Conservation (phyloP, 441 rosid species). For the Pelargonium citronellum region DNA sequence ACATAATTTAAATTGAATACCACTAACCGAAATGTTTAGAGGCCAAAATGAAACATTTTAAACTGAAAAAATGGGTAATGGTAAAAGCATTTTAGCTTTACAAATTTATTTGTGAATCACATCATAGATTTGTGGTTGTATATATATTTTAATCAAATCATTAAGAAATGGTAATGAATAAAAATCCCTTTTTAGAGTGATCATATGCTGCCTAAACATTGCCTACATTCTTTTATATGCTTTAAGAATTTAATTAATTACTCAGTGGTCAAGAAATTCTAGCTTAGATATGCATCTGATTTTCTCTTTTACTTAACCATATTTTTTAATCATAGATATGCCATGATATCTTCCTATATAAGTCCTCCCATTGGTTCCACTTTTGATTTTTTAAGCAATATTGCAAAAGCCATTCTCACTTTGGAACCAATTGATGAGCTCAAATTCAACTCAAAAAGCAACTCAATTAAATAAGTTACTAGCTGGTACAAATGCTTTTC, state of each 20-base stretch:
- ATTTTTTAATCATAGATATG: not conserved
- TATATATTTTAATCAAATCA: no score
- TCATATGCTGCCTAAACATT: not conserved
- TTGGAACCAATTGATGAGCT: slow-evolving; percentile 2
- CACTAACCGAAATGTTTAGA: no score
- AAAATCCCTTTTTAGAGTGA: no score
- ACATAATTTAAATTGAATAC: no score
- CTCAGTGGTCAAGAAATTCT: not conserved
- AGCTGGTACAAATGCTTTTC: no score
- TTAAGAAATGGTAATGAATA: no score
- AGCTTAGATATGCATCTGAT: slow-evolving; percentile 4
- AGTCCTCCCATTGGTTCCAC: not conserved
- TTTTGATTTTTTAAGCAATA: not conserved
- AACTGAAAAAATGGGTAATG: no score
- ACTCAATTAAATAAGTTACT: not conserved
- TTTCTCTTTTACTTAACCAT: not conserved
- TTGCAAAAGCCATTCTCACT: not conserved
- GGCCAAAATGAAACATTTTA: no score
- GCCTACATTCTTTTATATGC: not conserved
- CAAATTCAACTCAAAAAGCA: not conserved
- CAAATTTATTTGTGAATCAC: no score
- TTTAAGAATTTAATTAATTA: not conserved
- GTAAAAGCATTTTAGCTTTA: no score
- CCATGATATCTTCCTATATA: not conserved
- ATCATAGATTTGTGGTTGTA: not conserved